Evolutionary conservation across 2,329 filamentous ascomycete species (phyloP).

Genomic region (Clonostachys rhizophaga): DNA sequence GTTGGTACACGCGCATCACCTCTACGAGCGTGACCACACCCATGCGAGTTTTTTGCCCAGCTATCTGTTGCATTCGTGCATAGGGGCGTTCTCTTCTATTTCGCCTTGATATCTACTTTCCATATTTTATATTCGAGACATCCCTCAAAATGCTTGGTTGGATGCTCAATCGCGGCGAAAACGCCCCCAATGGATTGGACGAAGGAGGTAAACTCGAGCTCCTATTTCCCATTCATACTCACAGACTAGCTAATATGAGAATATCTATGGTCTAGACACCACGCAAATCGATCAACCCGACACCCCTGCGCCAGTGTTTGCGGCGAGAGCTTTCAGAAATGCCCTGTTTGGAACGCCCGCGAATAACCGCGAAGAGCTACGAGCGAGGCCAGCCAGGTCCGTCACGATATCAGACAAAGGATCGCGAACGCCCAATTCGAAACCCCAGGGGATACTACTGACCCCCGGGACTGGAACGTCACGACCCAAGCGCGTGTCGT

Average conservation of each 20-base stretch:
- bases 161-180: slow-evolving; percentile 44
- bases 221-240: too few relatives aligned
- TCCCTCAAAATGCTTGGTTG: slow-evolving; percentile 51
- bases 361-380: slow-evolving; percentile 23
- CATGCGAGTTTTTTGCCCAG: too few relatives aligned
- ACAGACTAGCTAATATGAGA: neutral
- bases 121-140: neutral
- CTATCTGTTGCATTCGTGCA: too few relatives aligned
- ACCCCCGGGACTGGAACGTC: slow-evolving; percentile 59
- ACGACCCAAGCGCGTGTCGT: slow-evolving; percentile 61
- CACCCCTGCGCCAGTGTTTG: slow-evolving; percentile 63
- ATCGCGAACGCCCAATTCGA: slow-evolving; percentile 42
- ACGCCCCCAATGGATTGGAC: slow-evolving; percentile 24
- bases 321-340: slow-evolving; percentile 59
- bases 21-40: too few relatives aligned
- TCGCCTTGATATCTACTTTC: too few relatives aligned
- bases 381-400: slow-evolving; percentile 13
- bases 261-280: slow-evolving; percentile 20
- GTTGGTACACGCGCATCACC: too few relatives aligned
- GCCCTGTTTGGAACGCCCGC: slow-evolving; percentile 58
- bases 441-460: slow-evolving; percentile 54
- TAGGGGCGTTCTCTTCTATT: too few relatives aligned
- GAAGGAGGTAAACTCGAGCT: slow-evolving; percentile 17
- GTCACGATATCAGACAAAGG: slow-evolving; percentile 14
- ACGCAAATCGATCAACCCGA: slow-evolving; percentile 54